phyloP scores from a whole-genome alignment of 2,329 filamentous ascomycete species.

The Grosmannia clavigera region DNA sequence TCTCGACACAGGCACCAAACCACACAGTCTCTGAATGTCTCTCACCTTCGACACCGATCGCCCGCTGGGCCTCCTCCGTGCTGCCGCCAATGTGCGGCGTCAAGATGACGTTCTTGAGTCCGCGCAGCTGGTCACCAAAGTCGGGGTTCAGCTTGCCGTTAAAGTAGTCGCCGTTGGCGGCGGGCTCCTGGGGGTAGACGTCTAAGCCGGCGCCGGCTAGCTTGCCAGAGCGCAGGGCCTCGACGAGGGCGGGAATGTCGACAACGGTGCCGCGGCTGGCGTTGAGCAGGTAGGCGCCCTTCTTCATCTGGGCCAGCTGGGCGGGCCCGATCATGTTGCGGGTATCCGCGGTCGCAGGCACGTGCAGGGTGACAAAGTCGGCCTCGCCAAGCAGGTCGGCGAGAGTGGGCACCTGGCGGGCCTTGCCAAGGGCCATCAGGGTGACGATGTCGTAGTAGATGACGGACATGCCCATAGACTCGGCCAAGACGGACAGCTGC shows the following conservation, averaged over 20 bases:
- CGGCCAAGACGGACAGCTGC: slow-evolving; percentile 87
- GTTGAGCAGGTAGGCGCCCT: slow-evolving; percentile 89
- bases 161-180: slow-evolving; percentile 92
- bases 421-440: slow-evolving; percentile 85
- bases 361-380: slow-evolving; percentile 91
- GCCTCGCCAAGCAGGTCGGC: slow-evolving; percentile 64
- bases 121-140: slow-evolving; percentile 77
- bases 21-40: not conserved
- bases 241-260: slow-evolving; percentile 82
- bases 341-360: slow-evolving; percentile 86
- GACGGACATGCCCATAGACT: slow-evolving; percentile 96
- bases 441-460: slow-evolving; percentile 95
- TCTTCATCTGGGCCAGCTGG: slow-evolving; percentile 82
- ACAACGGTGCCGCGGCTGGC: slow-evolving; percentile 89
- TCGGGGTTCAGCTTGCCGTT: slow-evolving; percentile 59
- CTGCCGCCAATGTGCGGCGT: slow-evolving; percentile 96
- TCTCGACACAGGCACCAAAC: too few relatives aligned
- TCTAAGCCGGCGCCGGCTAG: slow-evolving; percentile 91
- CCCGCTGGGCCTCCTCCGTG: slow-evolving; percentile 93
- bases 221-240: slow-evolving; percentile 74
- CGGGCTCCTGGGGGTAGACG: slow-evolving; percentile 89
- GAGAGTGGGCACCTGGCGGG: slow-evolving; percentile 68
- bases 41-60: slow-evolving; percentile 76
- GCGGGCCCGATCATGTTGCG: slow-evolving; percentile 76
- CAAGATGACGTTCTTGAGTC: slow-evolving; percentile 82